Base-by-base conservation (phyloP, 1,284 basidiomycete species). In the Leccinum insigne region DNA sequence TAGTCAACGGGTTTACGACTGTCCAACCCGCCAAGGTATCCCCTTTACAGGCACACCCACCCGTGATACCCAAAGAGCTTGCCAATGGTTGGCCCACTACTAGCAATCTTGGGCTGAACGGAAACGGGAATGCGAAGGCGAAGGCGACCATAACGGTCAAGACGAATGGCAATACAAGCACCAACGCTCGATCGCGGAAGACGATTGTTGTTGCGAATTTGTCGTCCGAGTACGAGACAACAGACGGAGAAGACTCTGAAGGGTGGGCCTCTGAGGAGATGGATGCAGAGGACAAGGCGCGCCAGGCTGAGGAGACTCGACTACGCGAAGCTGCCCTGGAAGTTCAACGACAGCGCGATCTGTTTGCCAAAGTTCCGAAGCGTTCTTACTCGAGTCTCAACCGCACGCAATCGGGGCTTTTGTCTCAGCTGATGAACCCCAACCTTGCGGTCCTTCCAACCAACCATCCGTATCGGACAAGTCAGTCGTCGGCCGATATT, bases 351-450 rank as follows among this genome's bases (percentile, higher is more conserved):
- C 86, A 93, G 72, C 83, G 85, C 40, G 87, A 91, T 16, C 83
- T 95, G 83, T 94, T 95, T 73, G 82, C 86, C 64, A 95, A 94
- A 78, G 81, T 90, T 10, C 91, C 92, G 5, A 82, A 86, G 61
- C 81, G 85, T 47, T 86, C 87, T 26, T 88, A 90, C 70, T 84
- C 86, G 71, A 84, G 86, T 69, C 79, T 89, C 61, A 81, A 81
- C 63, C 79, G 85, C 58, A 82, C 83, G 11, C 77, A 78, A 57
- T 85, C 85, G 4, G 91, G 91, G 6, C 75, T 91, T 57, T 79
- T 92, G 60, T 85, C 85, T 26, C 85, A 85, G 72, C 77, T 93
- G 49, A 83, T 93, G 80, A 89, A 92, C 69, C 91, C 91, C 0
- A 83, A 89, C 70, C 87, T 88, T 21, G 72, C 78, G 23, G 77